phyloP scores from a whole-genome alignment of 331 rosid species.

The Pyrus hybrid region DNA sequence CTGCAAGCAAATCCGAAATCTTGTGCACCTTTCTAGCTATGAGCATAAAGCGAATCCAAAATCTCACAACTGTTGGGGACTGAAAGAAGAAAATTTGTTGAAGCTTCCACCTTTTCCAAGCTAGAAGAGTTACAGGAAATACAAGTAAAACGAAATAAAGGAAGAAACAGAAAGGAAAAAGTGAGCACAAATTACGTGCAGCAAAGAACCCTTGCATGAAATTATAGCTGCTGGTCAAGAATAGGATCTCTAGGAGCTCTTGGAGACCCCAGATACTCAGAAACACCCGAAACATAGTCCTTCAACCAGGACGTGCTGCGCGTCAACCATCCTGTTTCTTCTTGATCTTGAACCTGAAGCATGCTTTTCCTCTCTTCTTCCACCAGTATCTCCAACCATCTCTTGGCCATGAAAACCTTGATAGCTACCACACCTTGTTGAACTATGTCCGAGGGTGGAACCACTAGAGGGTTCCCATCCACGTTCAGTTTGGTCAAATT shows the following conservation, averaged over 20 bases:
- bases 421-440: slow-evolving; percentile 56
- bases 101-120: not conserved
- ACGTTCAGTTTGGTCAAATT: slow-evolving; percentile 63
- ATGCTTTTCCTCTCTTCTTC: slow-evolving; percentile 66
- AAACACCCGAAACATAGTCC: slow-evolving; percentile 29
- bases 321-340: slow-evolving; percentile 58
- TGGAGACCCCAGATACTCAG: slow-evolving; percentile 59
- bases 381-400: slow-evolving; percentile 59
- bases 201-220: not conserved
- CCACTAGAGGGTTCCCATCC: slow-evolving; percentile 75
- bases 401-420: slow-evolving; percentile 56
- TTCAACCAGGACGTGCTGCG: slow-evolving; percentile 82
- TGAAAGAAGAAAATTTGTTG: not conserved
- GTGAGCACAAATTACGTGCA: not conserved
- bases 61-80: not conserved
- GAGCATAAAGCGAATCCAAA: too few relatives aligned
- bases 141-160: not conserved
- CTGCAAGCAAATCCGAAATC: too few relatives aligned
- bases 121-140: not conserved
- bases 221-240: slow-evolving; percentile 74
- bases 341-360: slow-evolving; percentile 39
- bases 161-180: not conserved
- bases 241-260: slow-evolving; percentile 37
- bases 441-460: slow-evolving; percentile 68
- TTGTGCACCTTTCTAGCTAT: too few relatives aligned